Base-by-base conservation (phyloP, 768 basidiomycete genomes). In the Artomyces pyxidatus region DNA sequence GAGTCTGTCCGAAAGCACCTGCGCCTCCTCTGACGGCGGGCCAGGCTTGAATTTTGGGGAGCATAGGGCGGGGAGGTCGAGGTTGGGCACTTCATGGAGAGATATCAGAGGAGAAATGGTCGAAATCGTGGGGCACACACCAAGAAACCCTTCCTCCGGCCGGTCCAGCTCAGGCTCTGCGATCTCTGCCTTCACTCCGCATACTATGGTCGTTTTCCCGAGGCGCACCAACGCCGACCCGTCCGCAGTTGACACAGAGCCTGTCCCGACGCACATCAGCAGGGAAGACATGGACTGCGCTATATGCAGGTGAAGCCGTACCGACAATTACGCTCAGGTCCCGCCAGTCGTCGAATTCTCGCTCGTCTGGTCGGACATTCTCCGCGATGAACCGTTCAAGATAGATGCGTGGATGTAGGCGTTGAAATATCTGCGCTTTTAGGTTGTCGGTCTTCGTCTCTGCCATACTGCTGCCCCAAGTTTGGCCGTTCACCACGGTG, bases 181-280 rank as follows among this genome's bases (percentile, higher is more conserved):
- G 35, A 95, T 85, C 66, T 98, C 94, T 12, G 91, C 93, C 62
- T 96, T 97, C 56, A 99, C 80, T 1, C 96, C 96, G 59, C 94
- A 97, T 0, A 97, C 88, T 30, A 98, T 73, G 1, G 91, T 97
- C n/a, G 95, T 96, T 41, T 88, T 77, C 17, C 96, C 96, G 51
- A 97, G 63, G 23, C 91, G 73, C 4, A 97, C 89, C 35, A 99
- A 82, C 0, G 94, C 83, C 4, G 93, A 96, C 0, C 94, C 93
- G 54, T 93, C 78, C 0, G 96, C 93, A 0, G 96, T 97, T 1
- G 88, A 85, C 69, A 99, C 86, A 2, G 94, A 95, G 45, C 92
- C 93, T 94, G 10, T 30, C 11, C 17, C 51, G 16, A 45, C 17
- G 25, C 17, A 51, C 39, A 43, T 22, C 16, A 42, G n/a, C 43